These are phyloP conservation scores for Eutrema salsugineum DNA, from an alignment of 441 rosid species.

Conservation along the genomic window DNA sequence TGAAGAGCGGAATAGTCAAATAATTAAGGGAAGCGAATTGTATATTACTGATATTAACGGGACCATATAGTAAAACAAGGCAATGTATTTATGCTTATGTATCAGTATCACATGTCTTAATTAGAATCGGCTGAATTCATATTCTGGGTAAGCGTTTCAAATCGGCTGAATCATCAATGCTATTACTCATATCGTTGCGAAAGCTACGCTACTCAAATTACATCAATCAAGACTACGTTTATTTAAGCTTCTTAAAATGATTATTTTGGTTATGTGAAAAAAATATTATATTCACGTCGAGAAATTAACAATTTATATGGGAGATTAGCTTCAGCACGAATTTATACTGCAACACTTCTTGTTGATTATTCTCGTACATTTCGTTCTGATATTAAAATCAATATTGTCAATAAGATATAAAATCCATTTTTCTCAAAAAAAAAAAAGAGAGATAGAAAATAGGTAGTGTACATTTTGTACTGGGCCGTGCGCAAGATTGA, in stretches of 20 bases:
- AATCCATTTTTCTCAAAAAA: too few relatives aligned
- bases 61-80: background rate
- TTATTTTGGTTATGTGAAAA: background rate
- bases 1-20: background rate
- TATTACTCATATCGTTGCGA: background rate
- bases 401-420: too few relatives aligned
- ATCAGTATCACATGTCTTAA: slow-evolving; percentile 19
- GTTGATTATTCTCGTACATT: background rate
- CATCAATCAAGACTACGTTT: background rate
- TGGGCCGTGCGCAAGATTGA: background rate
- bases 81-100: slow-evolving; percentile 3
- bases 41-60: background rate
- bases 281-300: background rate
- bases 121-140: background rate
- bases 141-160: background rate
- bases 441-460: background rate
- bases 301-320: background rate
- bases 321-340: background rate
- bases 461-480: background rate
- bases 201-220: background rate
- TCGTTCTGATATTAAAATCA: background rate
- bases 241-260: background rate
- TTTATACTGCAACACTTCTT: background rate
- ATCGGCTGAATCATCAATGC: background rate
- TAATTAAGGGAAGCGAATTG: too few relatives aligned